phyloP scores from a whole-genome alignment of 225 moss, liverwort and hornwort species.

The Sphagnum contortum region DNA sequence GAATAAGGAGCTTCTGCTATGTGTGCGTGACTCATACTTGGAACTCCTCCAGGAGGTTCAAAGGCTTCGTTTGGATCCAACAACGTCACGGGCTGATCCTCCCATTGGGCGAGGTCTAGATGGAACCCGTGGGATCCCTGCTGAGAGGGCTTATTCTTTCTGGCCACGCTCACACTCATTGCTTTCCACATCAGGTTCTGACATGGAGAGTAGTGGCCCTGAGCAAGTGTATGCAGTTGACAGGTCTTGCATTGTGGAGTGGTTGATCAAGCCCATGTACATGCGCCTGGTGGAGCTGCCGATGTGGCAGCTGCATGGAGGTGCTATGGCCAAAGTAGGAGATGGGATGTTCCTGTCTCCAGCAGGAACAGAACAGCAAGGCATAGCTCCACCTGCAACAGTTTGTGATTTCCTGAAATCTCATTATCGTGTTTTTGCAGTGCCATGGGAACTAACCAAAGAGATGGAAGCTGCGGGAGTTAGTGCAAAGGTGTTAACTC shows the following conservation, averaged over 20 bases:
- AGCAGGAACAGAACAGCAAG: constrained; percentile 65
- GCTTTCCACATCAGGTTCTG: constrained; percentile 24
- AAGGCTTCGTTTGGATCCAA: constrained; percentile 63
- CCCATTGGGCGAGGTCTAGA: constrained; percentile 70
- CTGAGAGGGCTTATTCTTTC: constrained; percentile 58
- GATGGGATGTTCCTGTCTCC: constrained; percentile 85
- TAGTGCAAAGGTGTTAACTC: constrained; percentile 67
- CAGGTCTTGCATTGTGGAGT: constrained; percentile 55
- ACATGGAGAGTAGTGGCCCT: constrained; percentile 23
- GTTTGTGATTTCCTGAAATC: constrained; percentile 82
- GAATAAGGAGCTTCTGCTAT: constrained; percentile 82
- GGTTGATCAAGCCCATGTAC: constrained; percentile 84
- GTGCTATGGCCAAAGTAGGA: constrained; percentile 60
- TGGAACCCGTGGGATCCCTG: constrained; percentile 60
- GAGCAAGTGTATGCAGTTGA: constrained; percentile 44
- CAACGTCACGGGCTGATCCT: constrained; percentile 67
- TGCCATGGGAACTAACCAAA: constrained; percentile 74
- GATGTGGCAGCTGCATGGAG: constrained; percentile 80
- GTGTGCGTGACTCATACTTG: constrained; percentile 77
- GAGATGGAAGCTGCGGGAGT: constrained; percentile 80
- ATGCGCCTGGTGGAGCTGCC: constrained; percentile 64
- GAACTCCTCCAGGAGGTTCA: constrained; percentile 78
- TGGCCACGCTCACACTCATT: constrained; percentile 73
- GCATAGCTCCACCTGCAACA: constrained; percentile 58
- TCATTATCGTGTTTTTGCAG: constrained; percentile 74